A percentile compares a stretch with the other conserved stretches of the same genome.
These are phyloP conservation scores for Rhodomyrtus psidioides DNA, from an alignment of 441 rosid genomes.

Conservation along the genomic window DNA sequence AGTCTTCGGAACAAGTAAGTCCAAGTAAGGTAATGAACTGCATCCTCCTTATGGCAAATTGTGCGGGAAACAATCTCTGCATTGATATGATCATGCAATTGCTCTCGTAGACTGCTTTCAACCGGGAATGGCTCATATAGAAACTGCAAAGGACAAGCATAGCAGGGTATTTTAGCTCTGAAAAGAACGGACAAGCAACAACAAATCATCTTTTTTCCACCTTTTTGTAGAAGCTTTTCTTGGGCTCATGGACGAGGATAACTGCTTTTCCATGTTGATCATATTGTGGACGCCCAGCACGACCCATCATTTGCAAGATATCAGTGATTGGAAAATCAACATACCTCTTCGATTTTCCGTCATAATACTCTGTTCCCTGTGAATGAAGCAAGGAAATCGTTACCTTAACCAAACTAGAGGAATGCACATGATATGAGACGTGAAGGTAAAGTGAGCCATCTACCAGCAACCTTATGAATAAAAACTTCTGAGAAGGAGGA, in stretches of 20 bases:
- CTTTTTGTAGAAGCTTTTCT: constrained; percentile 98
- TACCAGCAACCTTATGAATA: not conserved
- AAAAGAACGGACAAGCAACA: constrained; percentile 3
- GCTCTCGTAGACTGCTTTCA: constrained; percentile 97
- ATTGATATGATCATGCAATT: constrained; percentile 75
- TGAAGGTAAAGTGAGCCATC: not conserved
- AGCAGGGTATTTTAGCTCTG: not conserved
- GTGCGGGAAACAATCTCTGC: constrained; percentile 97
- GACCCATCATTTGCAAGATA: constrained; percentile 99
- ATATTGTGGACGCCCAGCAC: constrained; percentile 99
- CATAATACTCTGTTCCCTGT: constrained; percentile 98
- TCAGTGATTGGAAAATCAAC: constrained; percentile 98
- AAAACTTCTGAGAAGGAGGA: not conserved
- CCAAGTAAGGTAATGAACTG: constrained; percentile 95
- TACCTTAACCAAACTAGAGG: not conserved
- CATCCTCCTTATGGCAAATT: constrained; percentile 91
- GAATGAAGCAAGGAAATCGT: constrained; percentile 5
- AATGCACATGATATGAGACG: not conserved
- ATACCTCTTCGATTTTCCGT: constrained; percentile 95
- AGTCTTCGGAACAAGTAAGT: constrained; percentile 95
- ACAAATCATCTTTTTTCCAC: constrained; percentile 22
- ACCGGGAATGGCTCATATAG: constrained; percentile 98
- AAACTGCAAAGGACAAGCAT: constrained; percentile 50
- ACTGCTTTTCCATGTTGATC: constrained; percentile 99
- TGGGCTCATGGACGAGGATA: constrained; percentile 98